These are phyloP conservation scores for Trametes hirsuta DNA, from an alignment of 1,284 basidiomycete genomes.

Conservation along the genomic window DNA sequence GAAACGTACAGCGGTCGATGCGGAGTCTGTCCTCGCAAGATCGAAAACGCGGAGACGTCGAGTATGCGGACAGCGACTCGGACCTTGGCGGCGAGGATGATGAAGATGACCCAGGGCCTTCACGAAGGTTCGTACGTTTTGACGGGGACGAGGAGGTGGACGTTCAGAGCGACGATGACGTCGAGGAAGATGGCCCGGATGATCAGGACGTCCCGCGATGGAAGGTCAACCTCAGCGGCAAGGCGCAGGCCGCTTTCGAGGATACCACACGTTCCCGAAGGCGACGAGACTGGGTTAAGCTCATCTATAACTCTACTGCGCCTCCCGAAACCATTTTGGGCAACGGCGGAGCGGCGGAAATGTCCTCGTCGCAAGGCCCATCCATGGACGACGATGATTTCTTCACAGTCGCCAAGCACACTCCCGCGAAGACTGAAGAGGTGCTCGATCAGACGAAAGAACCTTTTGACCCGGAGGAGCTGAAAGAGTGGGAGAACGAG, in stretches of 20 bases:
- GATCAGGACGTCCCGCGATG: conserved; percentile 63
- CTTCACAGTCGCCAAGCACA: conserved; percentile 61
- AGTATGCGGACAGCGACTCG: conserved; percentile 83
- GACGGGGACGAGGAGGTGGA: conserved; percentile 58
- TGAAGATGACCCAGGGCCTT: conserved; percentile 39
- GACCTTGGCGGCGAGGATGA: conserved; percentile 61
- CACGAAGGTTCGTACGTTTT: conserved; percentile 32
- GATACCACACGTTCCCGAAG: conserved; percentile 46
- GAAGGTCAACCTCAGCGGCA: conserved; percentile 75
- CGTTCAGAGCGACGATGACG: conserved; percentile 49
- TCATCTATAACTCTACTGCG: conserved; percentile 81
- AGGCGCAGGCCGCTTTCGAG: conserved; percentile 57
- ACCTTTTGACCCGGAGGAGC: conserved; percentile 45
- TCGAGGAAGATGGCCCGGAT: conserved; percentile 41
- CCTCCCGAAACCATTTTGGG: conserved; percentile 74
- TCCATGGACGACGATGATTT: conserved; percentile 70
- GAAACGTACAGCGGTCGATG: conserved; percentile 48
- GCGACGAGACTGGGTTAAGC: conserved; percentile 79
- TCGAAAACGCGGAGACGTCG: conserved; percentile 49
- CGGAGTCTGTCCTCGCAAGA: conserved; percentile 39
- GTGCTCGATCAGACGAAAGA: conserved; percentile 76
- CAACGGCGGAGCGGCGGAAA: conserved; percentile 39
- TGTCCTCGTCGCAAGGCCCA: conserved; percentile 36
- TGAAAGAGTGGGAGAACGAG: conserved; percentile 86
- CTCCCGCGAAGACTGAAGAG: conserved; percentile 50